phyloP scores from a whole-genome alignment of 306 rosid genomes.

The Casuarina cunninghamiana region DNA sequence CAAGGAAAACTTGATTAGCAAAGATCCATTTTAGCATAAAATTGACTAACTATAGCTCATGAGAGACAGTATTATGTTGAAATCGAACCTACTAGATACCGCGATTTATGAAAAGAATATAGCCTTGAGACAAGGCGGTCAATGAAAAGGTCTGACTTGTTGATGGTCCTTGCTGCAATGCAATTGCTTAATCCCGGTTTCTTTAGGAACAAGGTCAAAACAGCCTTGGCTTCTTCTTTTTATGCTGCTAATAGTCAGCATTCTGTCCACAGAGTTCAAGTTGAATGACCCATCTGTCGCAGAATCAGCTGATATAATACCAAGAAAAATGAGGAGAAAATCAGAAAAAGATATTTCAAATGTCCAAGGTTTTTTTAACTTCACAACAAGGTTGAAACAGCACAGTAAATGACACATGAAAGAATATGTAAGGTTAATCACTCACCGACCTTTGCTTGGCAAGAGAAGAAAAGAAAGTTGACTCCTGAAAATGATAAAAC shows the following conservation, averaged over 20 bases:
- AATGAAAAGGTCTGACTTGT: constrained; percentile 69
- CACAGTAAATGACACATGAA: constrained; percentile 12
- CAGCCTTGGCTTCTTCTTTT: constrained; percentile 96
- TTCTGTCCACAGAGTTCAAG: constrained; percentile 16
- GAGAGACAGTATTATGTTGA: constrained; percentile 35
- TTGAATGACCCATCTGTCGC: constrained; percentile 53
- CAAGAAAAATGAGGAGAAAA: constrained; percentile 5
- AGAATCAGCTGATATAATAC: constrained; percentile 38
- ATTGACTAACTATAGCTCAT: not conserved
- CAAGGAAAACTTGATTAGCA: too few relatives aligned
- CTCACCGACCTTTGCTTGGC: too few relatives aligned
- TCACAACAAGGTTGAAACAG: not conserved
- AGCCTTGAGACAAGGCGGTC: constrained; percentile 79
- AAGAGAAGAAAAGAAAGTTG: too few relatives aligned
- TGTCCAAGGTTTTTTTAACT: not conserved
- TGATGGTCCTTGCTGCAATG: constrained; percentile 75
- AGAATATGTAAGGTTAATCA: constrained; percentile 16
- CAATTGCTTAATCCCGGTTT: constrained; percentile 76
- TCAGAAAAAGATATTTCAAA: not conserved
- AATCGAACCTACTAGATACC: constrained; percentile 91
- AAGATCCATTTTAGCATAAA: too few relatives aligned
- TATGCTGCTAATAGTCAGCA: constrained; percentile 69
- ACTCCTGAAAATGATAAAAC: too few relatives aligned
- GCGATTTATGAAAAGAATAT: constrained; percentile 73
- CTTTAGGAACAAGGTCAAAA: constrained; percentile 74